Base-by-base conservation (phyloP, 108 stramenopile genomes). In the Licmophora abbreviata region DNA sequence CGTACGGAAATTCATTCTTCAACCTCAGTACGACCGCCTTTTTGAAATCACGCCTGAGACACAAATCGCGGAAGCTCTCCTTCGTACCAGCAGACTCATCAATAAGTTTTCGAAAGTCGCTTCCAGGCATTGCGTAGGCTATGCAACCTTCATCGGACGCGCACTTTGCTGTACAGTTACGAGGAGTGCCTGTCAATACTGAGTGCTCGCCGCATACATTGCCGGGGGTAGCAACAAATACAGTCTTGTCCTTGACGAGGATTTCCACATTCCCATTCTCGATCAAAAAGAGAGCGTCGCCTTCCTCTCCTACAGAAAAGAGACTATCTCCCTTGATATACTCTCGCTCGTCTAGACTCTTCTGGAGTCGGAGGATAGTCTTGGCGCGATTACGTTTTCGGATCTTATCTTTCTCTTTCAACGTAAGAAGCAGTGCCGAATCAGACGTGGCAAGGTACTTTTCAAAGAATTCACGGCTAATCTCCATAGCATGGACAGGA, bases 381-480 rank as follows among this genome's bases (percentile, higher is more conserved):
- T 86, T 86, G 33, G 84, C 84, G 11, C 88, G 78, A 54, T 91
- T 77, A 2, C 88, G 64, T 46, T 76, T 84, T 18, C 88, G 69
- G 43, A 77, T 79, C 42, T 71, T 74, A 44, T 91, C 88, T 55
- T 85, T 85, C 60, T 91, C 88, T 31, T 66, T 63, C 35, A 91
- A 51, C 32, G 59, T 64, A 5, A 83, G 62, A 14, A 68, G 51
- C 10, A 85, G 37, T 0, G 63, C 77, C 17, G 60, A 37, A 17
- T 72, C 51, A 10, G 79, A 69, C 1, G 74, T 61, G 0, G 78
- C 69, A 43, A 85, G 69, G 54, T 83, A 90, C 54, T 90, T 90
- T 48, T 91, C 83, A 63, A 85, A 91, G 53, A 84, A 85, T 54
- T 91, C 82, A 14, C 84, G 74, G 61, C 75, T 84, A 20, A 91